Percentiles rank a stretch among this genome's conserved stretches.
These are phyloP conservation scores for Exophiala bonariae DNA, from an alignment of 2,329 filamentous ascomycete genomes.

Conservation along the genomic window DNA sequence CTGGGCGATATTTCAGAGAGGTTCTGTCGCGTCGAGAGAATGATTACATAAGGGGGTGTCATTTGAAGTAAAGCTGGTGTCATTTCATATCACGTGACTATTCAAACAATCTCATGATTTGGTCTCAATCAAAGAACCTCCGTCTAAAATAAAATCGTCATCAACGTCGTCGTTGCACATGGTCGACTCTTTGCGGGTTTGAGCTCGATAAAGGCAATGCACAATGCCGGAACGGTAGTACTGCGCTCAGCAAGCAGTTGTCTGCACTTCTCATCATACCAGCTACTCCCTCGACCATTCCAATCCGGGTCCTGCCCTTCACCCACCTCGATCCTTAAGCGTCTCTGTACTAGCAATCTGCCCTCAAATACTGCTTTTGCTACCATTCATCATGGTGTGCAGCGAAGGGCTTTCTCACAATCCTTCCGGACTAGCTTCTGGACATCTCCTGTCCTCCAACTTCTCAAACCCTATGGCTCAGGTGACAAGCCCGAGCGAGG, in stretches of 20 bases:
- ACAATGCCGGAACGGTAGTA: constrained; percentile 28
- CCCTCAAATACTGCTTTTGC: not conserved
- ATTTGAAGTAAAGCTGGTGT: too few species aligned
- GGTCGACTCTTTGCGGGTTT: too few species aligned
- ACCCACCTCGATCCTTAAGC: not conserved
- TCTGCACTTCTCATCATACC: constrained; percentile 16
- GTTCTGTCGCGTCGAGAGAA: too few species aligned
- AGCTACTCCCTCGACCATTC: not conserved
- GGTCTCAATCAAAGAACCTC: too few species aligned
- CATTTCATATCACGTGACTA: not conserved
- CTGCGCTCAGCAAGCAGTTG: constrained; percentile 23
- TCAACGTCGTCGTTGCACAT: too few species aligned
- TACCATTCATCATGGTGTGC: not conserved
- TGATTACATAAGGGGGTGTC: too few species aligned
- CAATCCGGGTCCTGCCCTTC: not conserved
- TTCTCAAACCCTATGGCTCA: constrained; percentile 19
- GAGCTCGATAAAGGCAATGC: constrained; percentile 18
- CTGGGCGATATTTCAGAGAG: too few species aligned
- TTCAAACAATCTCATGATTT: constrained; percentile 1
- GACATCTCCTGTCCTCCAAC: constrained; percentile 7
- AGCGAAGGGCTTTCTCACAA: constrained; percentile 12
- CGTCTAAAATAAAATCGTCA: too few species aligned
- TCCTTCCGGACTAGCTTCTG: constrained; percentile 9
- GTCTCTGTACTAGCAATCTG: not conserved
- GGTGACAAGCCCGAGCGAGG: constrained; percentile 24